Evolutionary conservation across 768 basidiomycete genomes (phyloP), one percentile per base, ranked within the genome.

Genomic region (Leccinum ochraceum): DNA sequence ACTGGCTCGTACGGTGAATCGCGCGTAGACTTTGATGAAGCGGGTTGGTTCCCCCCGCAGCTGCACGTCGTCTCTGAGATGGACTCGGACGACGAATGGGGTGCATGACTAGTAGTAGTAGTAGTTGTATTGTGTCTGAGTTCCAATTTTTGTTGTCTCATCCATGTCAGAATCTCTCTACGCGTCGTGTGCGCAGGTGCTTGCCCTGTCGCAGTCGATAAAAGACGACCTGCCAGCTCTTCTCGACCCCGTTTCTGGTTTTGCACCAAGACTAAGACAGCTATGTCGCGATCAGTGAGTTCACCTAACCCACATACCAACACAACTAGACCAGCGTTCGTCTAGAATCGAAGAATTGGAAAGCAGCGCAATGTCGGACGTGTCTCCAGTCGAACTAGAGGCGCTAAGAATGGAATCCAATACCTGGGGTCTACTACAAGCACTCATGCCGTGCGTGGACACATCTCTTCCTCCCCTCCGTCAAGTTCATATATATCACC

Each of bases 391-490:
- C 28, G 88, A 89, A 65, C 64, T 88, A 0, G 87, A 88, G 26
- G 76, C 85, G 1, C 74, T 92, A 56, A 79, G 83, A 10, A 78
- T 94, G 71, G 92, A 95, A 69, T 81, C 85, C 51, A 87, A 89
- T 71, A 93, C 93, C 1, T 95, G 93, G 93, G 82, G 81, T 0
- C 79, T 95, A 3, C 71, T 94, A 2, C 92, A 94, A 69, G 85
- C 86, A 3, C 77, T 95, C 51, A 83, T 88, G 81, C 85, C 89
- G 86, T 89, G 70, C 67, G 88, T 84, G 22, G 28, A 48, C 28
- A 34, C 53, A 14, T 66, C 56, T 17, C 9, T 49, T 50, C 52
- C 39, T 50, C 44, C 44, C 17, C 30, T 36, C 48, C 17, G 5
- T 53, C 49, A 9, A 7, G 7, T 5, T 50, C 55, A 54, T 32